phyloP scores from a whole-genome alignment of 2,329 filamentous ascomycete species.

The Fusarium multiceps region DNA sequence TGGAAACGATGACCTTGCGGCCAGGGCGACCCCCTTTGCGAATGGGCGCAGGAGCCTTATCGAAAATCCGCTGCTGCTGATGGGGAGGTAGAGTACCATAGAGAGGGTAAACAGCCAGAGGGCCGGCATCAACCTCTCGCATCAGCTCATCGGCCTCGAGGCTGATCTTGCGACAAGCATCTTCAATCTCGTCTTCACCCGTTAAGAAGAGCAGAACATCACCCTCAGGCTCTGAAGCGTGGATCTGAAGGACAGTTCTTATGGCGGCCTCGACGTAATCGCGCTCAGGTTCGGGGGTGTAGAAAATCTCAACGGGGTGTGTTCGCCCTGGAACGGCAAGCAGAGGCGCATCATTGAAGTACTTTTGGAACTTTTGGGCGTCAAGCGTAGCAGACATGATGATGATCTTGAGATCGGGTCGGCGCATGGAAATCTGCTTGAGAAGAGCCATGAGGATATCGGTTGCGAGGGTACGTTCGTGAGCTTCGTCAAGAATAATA shows the following conservation, averaged over 20 bases:
- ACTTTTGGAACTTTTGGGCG: conserved; percentile 96
- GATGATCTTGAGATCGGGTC: conserved; percentile 94
- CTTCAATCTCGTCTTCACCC: conserved; percentile 98
- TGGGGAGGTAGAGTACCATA: conserved; percentile 93
- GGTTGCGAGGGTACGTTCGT: conserved; percentile 96
- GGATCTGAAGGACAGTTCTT: conserved; percentile 94
- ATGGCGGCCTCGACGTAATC: conserved; percentile 98
- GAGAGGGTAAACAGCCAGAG: conserved; percentile 88
- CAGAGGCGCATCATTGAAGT: conserved; percentile 94
- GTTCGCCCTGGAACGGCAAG: conserved; percentile 95
- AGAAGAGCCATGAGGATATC: conserved; percentile 97
- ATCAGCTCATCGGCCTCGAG: conserved; percentile 93
- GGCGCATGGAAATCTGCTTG: conserved; percentile 85
- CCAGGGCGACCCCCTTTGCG: conserved; percentile 84
- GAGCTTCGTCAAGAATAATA: conserved; percentile 98
- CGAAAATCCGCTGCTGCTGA: conserved; percentile 96
- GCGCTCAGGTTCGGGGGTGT: conserved; percentile 93
- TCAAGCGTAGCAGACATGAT: conserved; percentile 99
- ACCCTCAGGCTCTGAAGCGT: conserved; percentile 90
- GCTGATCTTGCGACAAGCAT: conserved; percentile 90
- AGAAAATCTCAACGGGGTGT: conserved; percentile 97
- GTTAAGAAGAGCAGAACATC: conserved; percentile 96
- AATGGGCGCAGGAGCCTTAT: conserved; percentile 80
- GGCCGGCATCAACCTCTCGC: conserved; percentile 90
- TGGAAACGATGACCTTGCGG: conserved; percentile 93